Evolutionary conservation across 1,139 yeast species (phyloP), one percentile per base, ranked within the genome.

Genomic region (Yamadazyma aaseri): DNA sequence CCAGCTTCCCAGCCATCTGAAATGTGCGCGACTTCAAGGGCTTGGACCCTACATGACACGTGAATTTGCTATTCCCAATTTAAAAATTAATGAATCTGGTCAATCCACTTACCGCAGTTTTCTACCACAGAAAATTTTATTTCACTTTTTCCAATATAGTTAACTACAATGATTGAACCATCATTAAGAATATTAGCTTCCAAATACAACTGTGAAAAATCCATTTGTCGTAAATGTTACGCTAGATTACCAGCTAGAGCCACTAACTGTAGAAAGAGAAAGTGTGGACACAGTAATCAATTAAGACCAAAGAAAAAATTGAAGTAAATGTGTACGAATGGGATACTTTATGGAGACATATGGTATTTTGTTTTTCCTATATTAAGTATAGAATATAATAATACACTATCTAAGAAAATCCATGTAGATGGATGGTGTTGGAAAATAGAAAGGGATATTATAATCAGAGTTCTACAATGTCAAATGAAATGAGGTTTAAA

Each of bases 161-260:
- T 35, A 30, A 36, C 56, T 55, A 60, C 54, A 58, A 87, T 90
- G 79, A 92, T 92, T 72, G 98, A 92, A 82, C 98, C 98, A 77
- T 90, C 97, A 63, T 84, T 92, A 66, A 92, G 90, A 80, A 96
- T 94, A 62, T 84, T 92, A 67, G 98, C 98, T 72, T 87, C 97
- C 68, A 92, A 92, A 79, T 92, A 86, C 89, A 92, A 92, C 95
- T 92, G 97, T 82, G 98, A 92, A 58, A 92, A 92, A 79, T 73
- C 96, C 57, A 92, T 92, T 71, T 92, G 98, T 82, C 95, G 98
- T 78, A 86, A 89, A 74, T 92, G 98, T 81, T 92, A 92, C 84
- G 97, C 98, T 63, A 94, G 98, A 83, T 89, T 92, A 69, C 98
- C 98, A 67, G 96, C 97, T 74, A 92, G 97, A 85, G 98, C 98